Evolutionary conservation across 2,329 filamentous ascomycete species (phyloP), one percentile per base, ranked within the genome.

Genomic region (Cercospora zeina): DNA sequence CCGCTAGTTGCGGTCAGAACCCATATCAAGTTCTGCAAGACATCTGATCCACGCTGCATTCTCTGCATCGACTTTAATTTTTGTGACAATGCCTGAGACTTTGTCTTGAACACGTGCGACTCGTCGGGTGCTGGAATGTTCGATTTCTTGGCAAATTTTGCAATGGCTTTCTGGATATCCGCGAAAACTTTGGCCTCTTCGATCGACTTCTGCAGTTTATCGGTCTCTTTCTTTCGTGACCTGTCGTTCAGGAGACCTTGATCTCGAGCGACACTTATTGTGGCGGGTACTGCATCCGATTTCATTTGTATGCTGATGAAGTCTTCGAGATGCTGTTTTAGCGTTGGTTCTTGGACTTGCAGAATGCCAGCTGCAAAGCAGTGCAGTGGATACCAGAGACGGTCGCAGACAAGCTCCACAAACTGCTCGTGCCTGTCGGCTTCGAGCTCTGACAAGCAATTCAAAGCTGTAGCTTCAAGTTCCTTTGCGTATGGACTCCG

Each of bases 1-100:
- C 64, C 65, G 19, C 58, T 58, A 1, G 59, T 61, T 4, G 72
- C 70, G 9, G 75, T 65, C 45, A 73, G 54, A 8, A 75, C 64
- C 74, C 74, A 76, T 14, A 73, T 65, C 1, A 72, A 62, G 54
- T 75, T 72, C 59, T 75, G 73, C 19, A 76, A 62, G 2, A 75
- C 62, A 51, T 75, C 73, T 10, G 69, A 70, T 2, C 67, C 68
- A 19, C 71, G 63, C 21, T 65, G 69, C 62, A 71, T 68, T 21
- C 63, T 66, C 3, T 64, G 62, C 65, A 75, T 70, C 3, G 61
- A 63, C 37, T 64, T 66, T 4, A 69, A 19, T 16, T 67, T 71
- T 36, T 69, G 62, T 13, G 45, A 42, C 2, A 75, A 53, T 7
- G 65, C 62, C 3, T 63, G 54, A 1, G 62, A 50, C 58, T 73